Base-by-base conservation (phyloP, 2,329 filamentous ascomycete genomes). In the Microdochium trichocladiopsis region DNA sequence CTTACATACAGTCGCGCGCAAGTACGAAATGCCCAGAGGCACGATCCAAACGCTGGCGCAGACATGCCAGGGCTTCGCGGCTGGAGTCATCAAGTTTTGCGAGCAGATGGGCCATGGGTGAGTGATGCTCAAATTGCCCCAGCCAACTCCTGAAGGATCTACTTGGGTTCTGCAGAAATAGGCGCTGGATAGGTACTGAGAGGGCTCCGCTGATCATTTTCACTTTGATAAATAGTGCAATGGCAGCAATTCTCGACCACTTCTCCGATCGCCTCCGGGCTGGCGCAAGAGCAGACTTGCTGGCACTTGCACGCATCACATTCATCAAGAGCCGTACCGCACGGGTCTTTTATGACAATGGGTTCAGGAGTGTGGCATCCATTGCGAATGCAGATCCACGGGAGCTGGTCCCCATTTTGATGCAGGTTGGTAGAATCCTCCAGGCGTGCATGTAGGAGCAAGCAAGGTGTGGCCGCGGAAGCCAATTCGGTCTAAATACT, bases 311-410 rank as follows among this genome's bases (percentile, higher is more conserved):
- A 2, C 82, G 85, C 64, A 82, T 91, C 41, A 83, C 86, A 0
- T 90, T 86, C 61, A 79, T 92, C 59, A 91, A 92, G 66, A 89
- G 86, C 61, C 81, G 86, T 51, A 91, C 87, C 14, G 88, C 88
- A 18, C 69, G 80, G 14, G 74, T 90, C 5, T 86, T 92, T 55
- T 88, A 87, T 75, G 88, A 91, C 52, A 90, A 87, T 63, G 88
- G 88, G 1, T 87, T 87, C 61, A 84, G 81, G 60, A 85, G 79
- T 23, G 71, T 90, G 25, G 82, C 83, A 33, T 75, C 80, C 2
- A 72, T 92, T 48, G 86, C 87, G 4, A 87, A 87, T 58, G 85
- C 87, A 1, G 79, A 87, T 55, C 77, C 83, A 0, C 77, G 77
- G 54, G 86, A 88, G 56, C 71, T 91, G 23, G 72, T 90, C 2